phyloP scores from a whole-genome alignment of 805 yeast species.

The Brettanomyces nanus region DNA sequence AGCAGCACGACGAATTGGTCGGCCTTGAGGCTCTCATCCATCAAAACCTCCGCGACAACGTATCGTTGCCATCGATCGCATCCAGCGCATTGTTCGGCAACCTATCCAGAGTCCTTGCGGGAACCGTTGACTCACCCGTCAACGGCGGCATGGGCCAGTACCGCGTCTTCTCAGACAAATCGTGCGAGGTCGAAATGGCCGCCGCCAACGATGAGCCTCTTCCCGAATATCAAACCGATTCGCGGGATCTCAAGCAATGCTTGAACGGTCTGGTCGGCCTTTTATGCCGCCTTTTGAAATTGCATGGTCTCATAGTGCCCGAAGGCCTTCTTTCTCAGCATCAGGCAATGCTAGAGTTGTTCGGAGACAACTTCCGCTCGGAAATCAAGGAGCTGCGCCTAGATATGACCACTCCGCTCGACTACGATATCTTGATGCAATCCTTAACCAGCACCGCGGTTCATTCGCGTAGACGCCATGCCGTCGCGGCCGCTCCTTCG shows the following conservation, averaged over 20 bases:
- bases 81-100: constrained; percentile 44
- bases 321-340: constrained; percentile 53
- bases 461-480: constrained; percentile 6
- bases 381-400: constrained; percentile 46
- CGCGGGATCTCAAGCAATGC: constrained; percentile 32
- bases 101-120: constrained; percentile 63
- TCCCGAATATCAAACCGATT: constrained; percentile 18
- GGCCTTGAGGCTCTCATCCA: constrained; percentile 56
- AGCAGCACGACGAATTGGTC: constrained; percentile 65
- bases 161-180: constrained; percentile 50
- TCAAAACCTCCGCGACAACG: constrained; percentile 30
- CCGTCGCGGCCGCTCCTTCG: constrained; percentile 2
- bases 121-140: constrained; percentile 87
- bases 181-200: constrained; percentile 3
- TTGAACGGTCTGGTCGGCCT: constrained; percentile 64
- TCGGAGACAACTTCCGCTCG: constrained; percentile 54
- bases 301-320: constrained; percentile 63
- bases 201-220: constrained; percentile 14
- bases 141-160: constrained; percentile 89
- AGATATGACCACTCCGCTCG: constrained; percentile 17
- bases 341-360: constrained; percentile 54
- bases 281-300: constrained; percentile 53
- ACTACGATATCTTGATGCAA: constrained; percentile 12
- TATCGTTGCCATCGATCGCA: constrained; percentile 18
- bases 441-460: constrained; percentile 11